Evolutionary conservation across 495 filamentous ascomycete species (phyloP), one percentile per base, ranked within the genome.

Genomic region (Coniosporium apollinis): DNA sequence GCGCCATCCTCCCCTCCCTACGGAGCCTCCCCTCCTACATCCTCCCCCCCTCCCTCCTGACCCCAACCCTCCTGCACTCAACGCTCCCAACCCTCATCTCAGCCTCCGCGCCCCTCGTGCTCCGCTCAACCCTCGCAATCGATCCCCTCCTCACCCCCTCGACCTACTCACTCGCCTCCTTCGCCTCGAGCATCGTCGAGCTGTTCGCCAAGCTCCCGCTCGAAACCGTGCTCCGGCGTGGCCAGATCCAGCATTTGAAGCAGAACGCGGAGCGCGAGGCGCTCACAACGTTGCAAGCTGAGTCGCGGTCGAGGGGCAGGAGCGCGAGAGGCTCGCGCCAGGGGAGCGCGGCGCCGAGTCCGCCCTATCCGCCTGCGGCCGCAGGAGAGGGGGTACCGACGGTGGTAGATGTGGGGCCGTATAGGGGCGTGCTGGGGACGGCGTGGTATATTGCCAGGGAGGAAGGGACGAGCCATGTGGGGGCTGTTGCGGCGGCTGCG

Each of bases 151-250:
- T 79, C n/a, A 78, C 82, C 5, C 86, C 89, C 0, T 72, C 69
- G 18, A 62, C 74, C 20, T 94, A 84, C 65, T 77, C 73, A 22
- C 47, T 93, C 34, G 70, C 72, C 38, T 75, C 75, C 28, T 94
- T 94, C 58, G 56, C 79, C 40, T 67, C 77, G 29, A 78, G 77
- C 11, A 70, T 69, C 1, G 63, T 71, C n/a, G 91, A 91, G 26
- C 65, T 94, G 9, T 80, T 79, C 40, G 58, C 94, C 38, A 79
- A 81, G 41, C 69, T 94, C 10, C 89, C 89, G 0, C 65, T 96
- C 13, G 89, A 97, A 50, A 94, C 89, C 2, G 80, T 94, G 7
- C 68, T 94, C 5, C 73, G 89, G 10, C 67, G 89, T 34, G 89
- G 79, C 0, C 89, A 96, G 54, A 76, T 86, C 31, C 24, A 26